Conservation (phyloP, 495 filamentous ascomycete genomes). For the Hypoxylon intermedium region DNA sequence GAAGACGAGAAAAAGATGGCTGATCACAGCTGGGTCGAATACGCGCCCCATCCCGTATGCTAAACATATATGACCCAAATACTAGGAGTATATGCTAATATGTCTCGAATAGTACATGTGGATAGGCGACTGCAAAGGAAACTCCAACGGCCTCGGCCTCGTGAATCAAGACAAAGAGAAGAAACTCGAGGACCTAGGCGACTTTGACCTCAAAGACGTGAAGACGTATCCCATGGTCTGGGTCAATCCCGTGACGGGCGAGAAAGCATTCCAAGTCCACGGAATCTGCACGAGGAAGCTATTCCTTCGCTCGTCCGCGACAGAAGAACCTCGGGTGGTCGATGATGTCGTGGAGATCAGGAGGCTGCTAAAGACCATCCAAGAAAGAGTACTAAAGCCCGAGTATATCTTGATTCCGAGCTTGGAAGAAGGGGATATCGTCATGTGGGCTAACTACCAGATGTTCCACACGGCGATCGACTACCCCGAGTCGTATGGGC, state of each 20-base stretch:
- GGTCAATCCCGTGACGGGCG: conserved; percentile 50
- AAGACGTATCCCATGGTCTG: conserved; percentile 53
- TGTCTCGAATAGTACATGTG: conserved; percentile 37
- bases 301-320: conserved; percentile 41
- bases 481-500: conserved; percentile 41
- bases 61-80: neutral
- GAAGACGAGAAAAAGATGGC: conserved; percentile 48
- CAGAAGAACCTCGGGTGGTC: conserved; percentile 41
- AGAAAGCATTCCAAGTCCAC: conserved; percentile 50
- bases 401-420: conserved; percentile 39
- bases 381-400: conserved; percentile 35
- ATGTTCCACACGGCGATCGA: conserved; percentile 48
- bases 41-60: conserved; percentile 48
- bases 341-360: conserved; percentile 45
- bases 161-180: conserved; percentile 44
- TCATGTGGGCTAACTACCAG: conserved; percentile 47
- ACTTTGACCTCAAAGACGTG: conserved; percentile 44
- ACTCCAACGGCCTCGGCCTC: conserved; percentile 48
- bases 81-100: neutral
- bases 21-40: conserved; percentile 53
- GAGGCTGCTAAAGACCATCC: conserved; percentile 31
- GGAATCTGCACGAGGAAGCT: conserved; percentile 48
- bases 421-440: conserved; percentile 45
- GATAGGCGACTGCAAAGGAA: conserved; percentile 48
- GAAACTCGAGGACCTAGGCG: conserved; percentile 44